These are phyloP conservation scores for Parasarocladium wereldwijsianum DNA, from an alignment of 2,329 filamentous ascomycete genomes.

Conservation along the genomic window DNA sequence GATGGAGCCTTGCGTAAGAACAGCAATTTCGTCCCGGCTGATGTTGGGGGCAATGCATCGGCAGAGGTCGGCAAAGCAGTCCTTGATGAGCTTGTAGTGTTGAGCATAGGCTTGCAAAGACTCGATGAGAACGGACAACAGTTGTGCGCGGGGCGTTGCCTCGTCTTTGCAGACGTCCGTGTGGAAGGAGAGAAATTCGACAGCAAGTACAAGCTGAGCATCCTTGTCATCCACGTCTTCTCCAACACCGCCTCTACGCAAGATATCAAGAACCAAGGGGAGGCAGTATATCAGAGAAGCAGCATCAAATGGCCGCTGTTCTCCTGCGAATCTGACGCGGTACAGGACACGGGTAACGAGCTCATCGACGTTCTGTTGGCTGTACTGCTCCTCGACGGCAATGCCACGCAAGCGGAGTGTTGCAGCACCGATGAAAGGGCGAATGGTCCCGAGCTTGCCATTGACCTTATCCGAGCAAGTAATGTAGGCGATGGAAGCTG, in stretches of 20 bases:
- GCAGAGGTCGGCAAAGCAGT: constrained; percentile 77
- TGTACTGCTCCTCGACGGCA: constrained; percentile 55
- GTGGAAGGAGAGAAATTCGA: constrained; percentile 83
- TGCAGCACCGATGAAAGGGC: constrained; percentile 76
- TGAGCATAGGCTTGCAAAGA: constrained; percentile 83
- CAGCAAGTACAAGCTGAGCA: constrained; percentile 74
- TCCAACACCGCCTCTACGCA: constrained; percentile 67
- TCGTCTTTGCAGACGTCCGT: constrained; percentile 64
- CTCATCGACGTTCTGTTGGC: constrained; percentile 68
- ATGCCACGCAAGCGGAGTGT: constrained; percentile 68
- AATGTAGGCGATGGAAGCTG: constrained; percentile 65
- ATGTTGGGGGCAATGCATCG: constrained; percentile 77
- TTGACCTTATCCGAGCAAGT: constrained; percentile 64
- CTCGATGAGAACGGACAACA: constrained; percentile 56
- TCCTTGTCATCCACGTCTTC: constrained; percentile 63
- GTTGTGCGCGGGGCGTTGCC: constrained; percentile 59
- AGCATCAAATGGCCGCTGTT: constrained; percentile 85
- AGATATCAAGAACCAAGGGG: constrained; percentile 64
- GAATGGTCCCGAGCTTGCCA: constrained; percentile 56
- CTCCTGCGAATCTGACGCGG: constrained; percentile 74
- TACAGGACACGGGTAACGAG: constrained; percentile 83
- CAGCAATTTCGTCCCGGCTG: constrained; percentile 51
- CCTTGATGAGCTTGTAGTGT: constrained; percentile 90
- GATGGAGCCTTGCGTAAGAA: constrained; percentile 65
- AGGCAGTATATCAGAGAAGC: constrained; percentile 80